Evolutionary conservation across 2,329 filamentous ascomycete species (phyloP).

Genomic region (Taxawa tesnikishii): DNA sequence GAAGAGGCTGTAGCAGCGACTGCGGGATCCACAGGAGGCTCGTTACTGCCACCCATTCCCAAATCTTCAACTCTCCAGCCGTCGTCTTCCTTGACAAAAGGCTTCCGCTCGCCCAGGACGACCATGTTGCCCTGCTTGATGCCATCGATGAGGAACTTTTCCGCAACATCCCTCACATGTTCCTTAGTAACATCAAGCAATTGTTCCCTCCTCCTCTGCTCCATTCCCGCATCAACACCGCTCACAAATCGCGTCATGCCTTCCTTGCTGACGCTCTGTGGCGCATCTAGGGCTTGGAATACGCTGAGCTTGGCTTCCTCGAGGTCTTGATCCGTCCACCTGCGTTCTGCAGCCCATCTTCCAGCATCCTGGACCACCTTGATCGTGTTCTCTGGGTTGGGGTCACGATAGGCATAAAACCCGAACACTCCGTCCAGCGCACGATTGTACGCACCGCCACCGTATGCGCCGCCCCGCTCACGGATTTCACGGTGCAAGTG

Average conservation of each 20-base stretch:
- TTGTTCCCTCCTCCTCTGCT: conserved; percentile 68
- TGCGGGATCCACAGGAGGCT: conserved; percentile 14
- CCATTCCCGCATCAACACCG: conserved; percentile 80
- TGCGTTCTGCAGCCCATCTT: conserved; percentile 65
- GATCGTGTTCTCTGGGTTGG: conserved; percentile 81
- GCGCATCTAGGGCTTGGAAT: conserved; percentile 86
- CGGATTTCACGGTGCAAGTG: conserved; percentile 94
- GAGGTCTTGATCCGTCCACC: conserved; percentile 73
- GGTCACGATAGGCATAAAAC: conserved; percentile 94
- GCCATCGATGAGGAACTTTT: conserved; percentile 53
- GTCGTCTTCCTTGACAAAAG: conserved; percentile 52
- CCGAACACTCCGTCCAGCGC: conserved; percentile 77
- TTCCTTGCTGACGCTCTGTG: conserved; percentile 73
- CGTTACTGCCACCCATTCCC: conserved; percentile 36
- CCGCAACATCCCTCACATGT: conserved; percentile 69
- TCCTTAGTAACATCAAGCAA: conserved; percentile 74
- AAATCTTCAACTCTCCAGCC: conserved; percentile 69
- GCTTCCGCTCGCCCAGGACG: conserved; percentile 73
- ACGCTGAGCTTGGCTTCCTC: conserved; percentile 94
- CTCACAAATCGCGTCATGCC: conserved; percentile 77
- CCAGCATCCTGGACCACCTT: conserved; percentile 75
- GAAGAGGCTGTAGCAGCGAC: conserved; percentile 1
- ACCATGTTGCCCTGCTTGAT: conserved; percentile 52
- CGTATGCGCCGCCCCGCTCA: conserved; percentile 94
- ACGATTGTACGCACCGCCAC: conserved; percentile 74